phyloP scores from a whole-genome alignment of 2,329 filamentous ascomycete genomes.

The Cercospora sp. region DNA sequence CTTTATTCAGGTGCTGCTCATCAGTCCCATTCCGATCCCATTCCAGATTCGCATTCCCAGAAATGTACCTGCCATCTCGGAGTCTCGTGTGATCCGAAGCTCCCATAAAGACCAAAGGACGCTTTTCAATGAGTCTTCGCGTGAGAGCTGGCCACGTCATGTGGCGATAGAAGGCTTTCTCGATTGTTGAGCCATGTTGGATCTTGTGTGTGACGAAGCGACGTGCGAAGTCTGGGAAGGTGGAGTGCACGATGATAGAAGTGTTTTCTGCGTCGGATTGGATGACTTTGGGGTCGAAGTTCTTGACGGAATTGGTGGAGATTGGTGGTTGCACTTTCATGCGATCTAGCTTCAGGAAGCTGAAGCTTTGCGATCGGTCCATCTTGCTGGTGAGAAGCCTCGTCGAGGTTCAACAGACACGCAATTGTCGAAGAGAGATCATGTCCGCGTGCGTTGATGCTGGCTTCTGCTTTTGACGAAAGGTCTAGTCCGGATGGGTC shows the following conservation, averaged over 20 bases:
- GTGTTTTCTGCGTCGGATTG: conserved; percentile 30
- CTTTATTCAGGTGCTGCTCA: conserved; percentile 26
- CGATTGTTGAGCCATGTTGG: conserved; percentile 29
- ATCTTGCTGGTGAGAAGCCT: background rate
- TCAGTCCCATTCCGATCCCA: conserved; percentile 36
- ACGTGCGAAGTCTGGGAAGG: conserved; percentile 30
- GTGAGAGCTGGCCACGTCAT: conserved; percentile 29
- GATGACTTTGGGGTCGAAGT: conserved; percentile 28
- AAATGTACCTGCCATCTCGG: conserved; percentile 27
- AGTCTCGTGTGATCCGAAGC: conserved; percentile 32
- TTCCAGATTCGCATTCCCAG: conserved; percentile 14
- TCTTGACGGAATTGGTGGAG: conserved; percentile 28
- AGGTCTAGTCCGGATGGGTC: too few species aligned
- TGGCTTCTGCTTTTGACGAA: background rate
- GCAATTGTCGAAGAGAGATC: background rate
- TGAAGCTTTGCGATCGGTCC: background rate
- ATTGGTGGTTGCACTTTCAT: conserved; percentile 26
- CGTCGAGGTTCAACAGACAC: conserved; percentile 2
- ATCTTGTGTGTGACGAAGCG: conserved; percentile 37
- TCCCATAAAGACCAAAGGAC: conserved; percentile 36
- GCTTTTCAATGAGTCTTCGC: conserved; percentile 34
- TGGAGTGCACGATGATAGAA: conserved; percentile 34
- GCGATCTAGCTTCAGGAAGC: background rate
- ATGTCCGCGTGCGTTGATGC: background rate
- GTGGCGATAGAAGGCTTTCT: conserved; percentile 33